Evolutionary conservation across 1,284 basidiomycete species (phyloP), one percentile per base, ranked within the genome.

Genomic region (Sporisorium exsertum): DNA sequence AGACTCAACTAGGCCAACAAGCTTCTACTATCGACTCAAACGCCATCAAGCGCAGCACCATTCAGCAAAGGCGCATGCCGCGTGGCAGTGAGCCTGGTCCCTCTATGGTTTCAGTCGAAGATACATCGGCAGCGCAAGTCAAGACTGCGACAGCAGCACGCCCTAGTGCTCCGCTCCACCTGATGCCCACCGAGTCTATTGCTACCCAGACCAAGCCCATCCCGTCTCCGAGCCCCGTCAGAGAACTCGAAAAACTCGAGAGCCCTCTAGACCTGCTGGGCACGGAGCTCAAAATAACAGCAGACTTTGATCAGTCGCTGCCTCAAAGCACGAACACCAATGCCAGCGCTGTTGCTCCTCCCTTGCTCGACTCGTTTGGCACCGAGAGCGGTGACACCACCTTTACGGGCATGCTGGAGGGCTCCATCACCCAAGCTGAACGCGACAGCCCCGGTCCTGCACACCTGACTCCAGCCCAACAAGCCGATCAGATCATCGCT

Each of bases 401-500:
- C 32, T 71, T 71, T 27, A 43, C 54, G 6, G 47, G 35, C 9
- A 43, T 54, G 37, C 46, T 55, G 1, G 58, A 22, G n/a, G 58
- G 43, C 1, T 45, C 69, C 4, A 22, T 43, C 1, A 27, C 24
- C 7, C 27, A 42, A 12, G 24, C 15, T n/a, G 29, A 46, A 15
- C 33, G 13, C 9, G 40, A 5, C 16, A 26, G 47, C 16, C 13
- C 32, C 1, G 35, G 61, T 24, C 52, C 66, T 2, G 40, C 53
- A 24, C 71, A 71, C 18, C 50, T 82, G 29, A 81, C 79, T 3
- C 81, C 81, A 3, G 71, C 64, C 3, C 70, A 82, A 64, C 73
- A 80, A n/a, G 80, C 78, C 27, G 80, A 81, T 42, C 68, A 71
- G 49, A 81, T 82, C 67, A 81, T 82, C 40, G 76, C 78, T 18